phyloP scores from a whole-genome alignment of 2,329 filamentous ascomycete species.

The Thermochaetoides dissita region DNA sequence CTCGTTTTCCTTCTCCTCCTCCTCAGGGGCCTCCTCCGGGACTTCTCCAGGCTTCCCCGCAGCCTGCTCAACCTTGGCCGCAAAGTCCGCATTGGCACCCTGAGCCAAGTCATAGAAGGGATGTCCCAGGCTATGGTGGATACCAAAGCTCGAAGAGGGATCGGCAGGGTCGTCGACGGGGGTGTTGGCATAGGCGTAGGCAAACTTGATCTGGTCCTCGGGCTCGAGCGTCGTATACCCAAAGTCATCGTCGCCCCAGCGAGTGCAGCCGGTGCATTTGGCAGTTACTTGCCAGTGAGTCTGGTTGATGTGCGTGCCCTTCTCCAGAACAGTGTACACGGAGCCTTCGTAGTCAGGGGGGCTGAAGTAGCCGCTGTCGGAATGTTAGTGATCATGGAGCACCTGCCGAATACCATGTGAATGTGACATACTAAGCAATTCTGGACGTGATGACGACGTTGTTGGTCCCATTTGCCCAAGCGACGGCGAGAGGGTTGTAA shows the following conservation, averaged over 20 bases:
- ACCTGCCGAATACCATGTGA: too few species aligned
- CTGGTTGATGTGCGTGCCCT: slow-evolving; percentile 25
- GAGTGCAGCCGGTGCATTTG: slow-evolving; percentile 28
- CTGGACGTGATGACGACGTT: slow-evolving; percentile 28
- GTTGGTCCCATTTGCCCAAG: slow-evolving; percentile 28
- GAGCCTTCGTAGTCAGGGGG: slow-evolving; percentile 20
- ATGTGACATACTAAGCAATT: slow-evolving; percentile 28
- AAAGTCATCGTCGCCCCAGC: slow-evolving; percentile 28
- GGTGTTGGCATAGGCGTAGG: slow-evolving; percentile 25
- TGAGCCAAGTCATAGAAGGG: slow-evolving; percentile 13
- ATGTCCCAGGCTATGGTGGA: slow-evolving; percentile 29
- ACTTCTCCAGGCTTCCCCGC: not conserved
- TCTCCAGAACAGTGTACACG: slow-evolving; percentile 21
- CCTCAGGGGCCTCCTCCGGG: too few species aligned
- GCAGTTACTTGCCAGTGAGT: slow-evolving; percentile 28
- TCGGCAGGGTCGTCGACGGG: slow-evolving; percentile 25
- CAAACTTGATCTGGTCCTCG: slow-evolving; percentile 23
- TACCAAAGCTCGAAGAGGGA: slow-evolving; percentile 25
- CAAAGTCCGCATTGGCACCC: slow-evolving; percentile 14
- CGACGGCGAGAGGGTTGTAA: slow-evolving; percentile 31
- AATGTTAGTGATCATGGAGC: slow-evolving; percentile 2
- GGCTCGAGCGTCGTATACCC: slow-evolving; percentile 26
- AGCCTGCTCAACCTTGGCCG: slow-evolving; percentile 8
- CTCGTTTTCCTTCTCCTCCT: too few species aligned
- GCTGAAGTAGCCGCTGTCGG: slow-evolving; percentile 21